Evolutionary conservation across 768 basidiomycete species (phyloP).

Genomic region (Lentinula boryana): DNA sequence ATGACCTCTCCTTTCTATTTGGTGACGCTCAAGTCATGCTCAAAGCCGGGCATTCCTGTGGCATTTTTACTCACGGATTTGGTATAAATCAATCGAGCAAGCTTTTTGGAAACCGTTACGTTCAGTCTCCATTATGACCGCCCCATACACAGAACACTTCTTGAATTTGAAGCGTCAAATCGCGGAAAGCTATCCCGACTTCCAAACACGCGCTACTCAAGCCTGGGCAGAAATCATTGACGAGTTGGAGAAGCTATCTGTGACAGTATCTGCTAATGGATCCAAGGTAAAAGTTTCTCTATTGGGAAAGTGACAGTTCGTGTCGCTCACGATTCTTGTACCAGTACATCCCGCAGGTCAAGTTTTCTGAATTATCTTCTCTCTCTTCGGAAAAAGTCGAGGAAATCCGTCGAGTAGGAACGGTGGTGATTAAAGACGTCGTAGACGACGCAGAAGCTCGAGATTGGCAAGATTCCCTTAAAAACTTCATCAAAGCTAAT

Average conservation of each 20-base stretch:
- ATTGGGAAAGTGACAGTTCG: background rate
- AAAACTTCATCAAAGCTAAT: slow-evolving; percentile 52
- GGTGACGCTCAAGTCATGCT: too few species aligned
- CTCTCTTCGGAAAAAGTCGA: slow-evolving; percentile 41
- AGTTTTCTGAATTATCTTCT: slow-evolving; percentile 45
- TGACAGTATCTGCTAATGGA: slow-evolving; percentile 39
- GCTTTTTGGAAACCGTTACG: background rate
- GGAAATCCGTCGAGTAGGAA: slow-evolving; percentile 48
- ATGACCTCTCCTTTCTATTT: background rate
- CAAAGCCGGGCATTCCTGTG: too few species aligned
- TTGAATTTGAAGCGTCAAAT: slow-evolving; percentile 54
- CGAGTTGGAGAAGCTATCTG: slow-evolving; percentile 41
- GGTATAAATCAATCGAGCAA: background rate
- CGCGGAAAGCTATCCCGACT: slow-evolving; percentile 44
- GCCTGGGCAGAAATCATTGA: slow-evolving; percentile 58
- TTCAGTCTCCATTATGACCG: background rate
- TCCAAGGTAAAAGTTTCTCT: slow-evolving; percentile 31
- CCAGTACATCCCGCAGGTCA: slow-evolving; percentile 59
- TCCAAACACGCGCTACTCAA: slow-evolving; percentile 38
- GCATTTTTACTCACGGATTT: background rate
- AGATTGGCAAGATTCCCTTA: slow-evolving; percentile 51
- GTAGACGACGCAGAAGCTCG: slow-evolving; percentile 51
- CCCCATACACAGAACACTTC: slow-evolving; percentile 22
- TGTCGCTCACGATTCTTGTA: background rate
- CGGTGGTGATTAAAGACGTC: slow-evolving; percentile 58